Conservation (phyloP, 345 rosid genomes). For the Cardamine occulta region DNA sequence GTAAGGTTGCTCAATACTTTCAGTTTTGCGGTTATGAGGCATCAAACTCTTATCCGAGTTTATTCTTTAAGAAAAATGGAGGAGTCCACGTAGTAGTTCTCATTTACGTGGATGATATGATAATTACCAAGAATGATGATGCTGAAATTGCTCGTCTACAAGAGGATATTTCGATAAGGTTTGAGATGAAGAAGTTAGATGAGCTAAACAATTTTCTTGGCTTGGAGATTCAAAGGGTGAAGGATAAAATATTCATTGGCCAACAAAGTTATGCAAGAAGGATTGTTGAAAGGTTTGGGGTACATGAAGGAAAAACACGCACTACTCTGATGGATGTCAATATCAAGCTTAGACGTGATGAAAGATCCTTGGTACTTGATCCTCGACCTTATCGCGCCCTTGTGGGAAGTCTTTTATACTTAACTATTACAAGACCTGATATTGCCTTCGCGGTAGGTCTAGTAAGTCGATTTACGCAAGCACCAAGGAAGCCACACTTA, state of each 20-base stretch:
- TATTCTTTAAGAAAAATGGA: too few relatives aligned
- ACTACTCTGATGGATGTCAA: not conserved
- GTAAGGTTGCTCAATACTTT: constrained; percentile 24
- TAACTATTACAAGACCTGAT: constrained; percentile 14
- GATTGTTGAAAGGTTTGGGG: not conserved
- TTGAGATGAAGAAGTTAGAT: not conserved
- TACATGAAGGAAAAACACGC: not conserved
- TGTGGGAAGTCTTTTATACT: constrained; percentile 10
- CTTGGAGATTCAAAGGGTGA: not conserved
- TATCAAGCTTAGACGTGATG: not conserved
- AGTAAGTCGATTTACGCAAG: too few relatives aligned
- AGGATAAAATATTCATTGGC: not conserved
- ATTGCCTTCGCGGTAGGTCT: too few relatives aligned
- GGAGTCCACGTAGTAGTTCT: too few relatives aligned
- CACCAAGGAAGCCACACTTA: too few relatives aligned
- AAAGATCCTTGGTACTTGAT: not conserved
- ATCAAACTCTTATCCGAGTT: constrained; percentile 9
- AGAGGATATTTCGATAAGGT: not conserved
- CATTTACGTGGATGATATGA: too few relatives aligned
- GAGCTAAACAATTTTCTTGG: not conserved
- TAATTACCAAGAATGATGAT: too few relatives aligned
- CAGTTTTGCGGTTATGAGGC: constrained; percentile 1
- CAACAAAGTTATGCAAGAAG: not conserved
- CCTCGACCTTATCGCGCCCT: not conserved
- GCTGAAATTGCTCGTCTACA: not conserved